phyloP scores from a whole-genome alignment of 1,284 basidiomycete species.

The Grifola frondosa region DNA sequence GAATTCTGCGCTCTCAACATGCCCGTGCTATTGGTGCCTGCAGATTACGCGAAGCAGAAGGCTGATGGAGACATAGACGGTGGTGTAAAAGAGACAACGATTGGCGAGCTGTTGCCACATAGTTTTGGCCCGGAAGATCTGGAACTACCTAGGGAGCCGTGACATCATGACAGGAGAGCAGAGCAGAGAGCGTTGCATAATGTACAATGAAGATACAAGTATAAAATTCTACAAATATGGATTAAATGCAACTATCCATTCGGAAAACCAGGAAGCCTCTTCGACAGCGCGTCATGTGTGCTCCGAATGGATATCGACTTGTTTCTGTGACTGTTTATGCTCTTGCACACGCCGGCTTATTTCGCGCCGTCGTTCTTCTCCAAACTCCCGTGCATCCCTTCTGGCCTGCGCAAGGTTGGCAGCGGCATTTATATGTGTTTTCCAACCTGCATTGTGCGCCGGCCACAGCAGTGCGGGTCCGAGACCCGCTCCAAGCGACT shows the following conservation, averaged over 20 bases:
- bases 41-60: conserved; percentile 51
- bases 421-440: conserved; percentile 36
- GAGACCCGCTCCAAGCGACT: conserved; percentile 37
- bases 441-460: conserved; percentile 18
- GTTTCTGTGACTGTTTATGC: conserved; percentile 26
- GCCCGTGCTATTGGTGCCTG: conserved; percentile 78
- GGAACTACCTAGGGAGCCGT: conserved; percentile 43
- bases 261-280: too few species aligned
- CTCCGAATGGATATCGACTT: too few species aligned
- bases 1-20: conserved; percentile 82
- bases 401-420: conserved; percentile 44
- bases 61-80: conserved; percentile 44
- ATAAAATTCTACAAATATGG: too few species aligned
- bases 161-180: too few species aligned
- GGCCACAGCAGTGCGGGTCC: conserved; percentile 30
- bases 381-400: conserved; percentile 40
- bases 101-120: conserved; percentile 79
- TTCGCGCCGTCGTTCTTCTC: conserved; percentile 38
- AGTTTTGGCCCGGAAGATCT: conserved; percentile 88
- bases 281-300: too few species aligned
- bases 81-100: conserved; percentile 59
- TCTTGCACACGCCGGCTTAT: conserved; percentile 40
- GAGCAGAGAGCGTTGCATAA: too few species aligned
- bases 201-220: too few species aligned
- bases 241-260: too few species aligned